A percentile compares a stretch with the other conserved stretches of the same genome.
These are phyloP conservation scores for Pleurotus eryngii DNA, from an alignment of 768 basidiomycete genomes.

Conservation along the genomic window DNA sequence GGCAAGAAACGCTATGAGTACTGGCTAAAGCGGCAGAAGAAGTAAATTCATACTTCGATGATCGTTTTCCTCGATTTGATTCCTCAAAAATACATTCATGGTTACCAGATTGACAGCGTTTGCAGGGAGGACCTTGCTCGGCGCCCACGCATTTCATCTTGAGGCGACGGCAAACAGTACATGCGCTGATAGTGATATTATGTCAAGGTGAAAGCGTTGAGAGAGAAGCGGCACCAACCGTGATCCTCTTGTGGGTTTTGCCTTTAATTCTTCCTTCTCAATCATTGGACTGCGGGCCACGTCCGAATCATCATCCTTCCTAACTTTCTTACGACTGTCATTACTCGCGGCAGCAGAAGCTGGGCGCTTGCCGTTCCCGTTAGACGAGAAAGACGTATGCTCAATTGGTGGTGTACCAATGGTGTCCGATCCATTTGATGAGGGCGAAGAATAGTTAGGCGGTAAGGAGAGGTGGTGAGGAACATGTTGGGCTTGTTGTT, in stretches of 20 bases:
- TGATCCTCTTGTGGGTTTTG: constrained; percentile 86
- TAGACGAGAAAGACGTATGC: constrained; percentile 45
- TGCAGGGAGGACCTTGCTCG: constrained; percentile 89
- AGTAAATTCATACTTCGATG: constrained; percentile 59
- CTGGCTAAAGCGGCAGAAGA: constrained; percentile 16
- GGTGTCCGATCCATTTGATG: constrained; percentile 75
- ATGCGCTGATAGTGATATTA: constrained; percentile 54
- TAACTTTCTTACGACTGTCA: constrained; percentile 55
- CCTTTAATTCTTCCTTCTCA: constrained; percentile 65
- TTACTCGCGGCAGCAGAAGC: constrained; percentile 44
- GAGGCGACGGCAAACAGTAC: constrained; percentile 85
- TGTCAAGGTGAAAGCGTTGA: constrained; percentile 3
- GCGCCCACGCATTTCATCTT: constrained; percentile 95
- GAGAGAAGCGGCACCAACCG: constrained; percentile 43
- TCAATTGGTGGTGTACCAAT: constrained; percentile 74
- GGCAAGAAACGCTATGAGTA: constrained; percentile 22
- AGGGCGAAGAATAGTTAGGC: constrained; percentile 69
- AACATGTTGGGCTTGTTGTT: constrained; percentile 46
- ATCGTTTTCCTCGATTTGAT: constrained; percentile 90
- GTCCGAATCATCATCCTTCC: constrained; percentile 55
- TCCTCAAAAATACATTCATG: constrained; percentile 98
- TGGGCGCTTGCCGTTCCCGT: constrained; percentile 66
- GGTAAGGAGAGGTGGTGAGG: constrained; percentile 55
- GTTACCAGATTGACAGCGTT: constrained; percentile 72
- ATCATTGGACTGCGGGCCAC: constrained; percentile 48